Evolutionary conservation across 768 basidiomycete species (phyloP).

Genomic region (Trametes elegans): DNA sequence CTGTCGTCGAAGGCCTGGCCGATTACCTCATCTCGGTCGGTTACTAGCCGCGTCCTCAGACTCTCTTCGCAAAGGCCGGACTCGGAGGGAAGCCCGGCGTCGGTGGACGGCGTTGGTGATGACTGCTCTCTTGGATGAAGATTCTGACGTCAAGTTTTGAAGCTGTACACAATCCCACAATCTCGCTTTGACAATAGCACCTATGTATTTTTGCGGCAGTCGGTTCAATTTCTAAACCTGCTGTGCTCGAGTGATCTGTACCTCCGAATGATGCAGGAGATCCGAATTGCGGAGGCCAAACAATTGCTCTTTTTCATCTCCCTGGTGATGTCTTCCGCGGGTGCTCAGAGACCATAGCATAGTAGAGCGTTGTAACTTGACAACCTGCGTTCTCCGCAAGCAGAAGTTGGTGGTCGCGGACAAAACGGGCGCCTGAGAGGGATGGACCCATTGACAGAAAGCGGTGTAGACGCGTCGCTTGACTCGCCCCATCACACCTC

Average conservation of each 20-base stretch:
- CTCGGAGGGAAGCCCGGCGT: background rate
- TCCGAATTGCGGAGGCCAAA: too few species aligned
- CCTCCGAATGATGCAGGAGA: background rate
- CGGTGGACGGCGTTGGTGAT: slow-evolving; percentile 5
- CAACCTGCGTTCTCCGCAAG: too few species aligned
- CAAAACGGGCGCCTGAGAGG: too few species aligned
- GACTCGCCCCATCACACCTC: too few species aligned
- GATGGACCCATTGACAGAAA: too few species aligned
- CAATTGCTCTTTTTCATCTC: too few species aligned
- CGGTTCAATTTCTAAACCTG: background rate
- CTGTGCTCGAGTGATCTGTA: background rate
- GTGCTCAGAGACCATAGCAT: too few species aligned
- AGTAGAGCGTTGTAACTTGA: too few species aligned
- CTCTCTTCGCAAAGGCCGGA: background rate
- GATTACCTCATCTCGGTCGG: slow-evolving; percentile 68
- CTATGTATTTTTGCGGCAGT: slow-evolving; percentile 9
- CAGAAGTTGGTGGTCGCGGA: too few species aligned
- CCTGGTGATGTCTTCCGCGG: too few species aligned
- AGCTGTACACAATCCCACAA: slow-evolving; percentile 10
- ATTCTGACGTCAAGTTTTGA: slow-evolving; percentile 5
- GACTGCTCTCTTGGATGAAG: slow-evolving; percentile 16
- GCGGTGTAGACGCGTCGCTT: too few species aligned
- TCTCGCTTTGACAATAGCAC: slow-evolving; percentile 12
- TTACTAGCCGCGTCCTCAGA: slow-evolving; percentile 40
- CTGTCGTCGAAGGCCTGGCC: slow-evolving; percentile 65